A percentile compares a stretch with the other conserved stretches of the same genome.
These are phyloP conservation scores for Tulasnella sp. DNA, from an alignment of 768 basidiomycete genomes.

Conservation along the genomic window DNA sequence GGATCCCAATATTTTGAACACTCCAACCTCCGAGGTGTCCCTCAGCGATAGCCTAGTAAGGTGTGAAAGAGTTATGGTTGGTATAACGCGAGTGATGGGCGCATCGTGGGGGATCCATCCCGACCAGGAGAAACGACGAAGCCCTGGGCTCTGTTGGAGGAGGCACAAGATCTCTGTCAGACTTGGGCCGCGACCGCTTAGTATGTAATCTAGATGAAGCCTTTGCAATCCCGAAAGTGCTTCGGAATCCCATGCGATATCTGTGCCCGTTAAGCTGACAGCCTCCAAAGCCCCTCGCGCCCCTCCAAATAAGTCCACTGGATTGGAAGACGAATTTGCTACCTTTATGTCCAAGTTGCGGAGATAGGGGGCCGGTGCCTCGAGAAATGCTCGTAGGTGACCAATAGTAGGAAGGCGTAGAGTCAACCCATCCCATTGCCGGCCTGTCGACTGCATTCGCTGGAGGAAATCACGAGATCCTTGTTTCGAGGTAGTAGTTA, in stretches of 20 bases:
- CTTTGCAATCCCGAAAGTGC: background rate
- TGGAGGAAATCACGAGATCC: background rate
- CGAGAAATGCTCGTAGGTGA: background rate
- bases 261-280: background rate
- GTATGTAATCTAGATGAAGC: background rate
- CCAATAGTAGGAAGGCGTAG: background rate
- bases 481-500: background rate
- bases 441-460: background rate
- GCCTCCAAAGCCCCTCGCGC: background rate
- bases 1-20: background rate
- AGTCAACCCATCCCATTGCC: background rate
- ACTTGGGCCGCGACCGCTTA: background rate
- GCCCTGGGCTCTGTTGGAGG: background rate
- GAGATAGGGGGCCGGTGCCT: background rate
- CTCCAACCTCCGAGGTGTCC: background rate
- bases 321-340: background rate
- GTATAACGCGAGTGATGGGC: no score
- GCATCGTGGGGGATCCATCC: background rate
- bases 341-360: background rate
- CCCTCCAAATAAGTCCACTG: background rate
- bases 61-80: background rate
- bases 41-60: background rate
- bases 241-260: background rate
- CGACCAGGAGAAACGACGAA: background rate
- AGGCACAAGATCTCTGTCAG: background rate